phyloP scores from a whole-genome alignment of 495 filamentous ascomycete genomes.

The Aspergillus sparsus region DNA sequence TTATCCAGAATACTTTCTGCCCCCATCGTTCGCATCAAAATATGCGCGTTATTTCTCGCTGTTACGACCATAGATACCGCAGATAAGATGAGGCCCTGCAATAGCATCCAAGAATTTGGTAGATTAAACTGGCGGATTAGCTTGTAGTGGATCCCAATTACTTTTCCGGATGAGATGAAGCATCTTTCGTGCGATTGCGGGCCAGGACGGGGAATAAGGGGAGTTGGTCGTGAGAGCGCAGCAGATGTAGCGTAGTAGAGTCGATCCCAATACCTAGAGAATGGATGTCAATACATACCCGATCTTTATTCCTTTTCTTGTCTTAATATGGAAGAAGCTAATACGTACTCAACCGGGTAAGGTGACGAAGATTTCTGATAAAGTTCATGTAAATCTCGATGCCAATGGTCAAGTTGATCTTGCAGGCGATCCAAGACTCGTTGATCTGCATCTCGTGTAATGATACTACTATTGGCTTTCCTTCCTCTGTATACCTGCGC shows the following conservation, averaged over 20 bases:
- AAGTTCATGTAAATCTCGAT: slow-evolving; percentile 6
- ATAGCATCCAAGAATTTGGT: slow-evolving; percentile 6
- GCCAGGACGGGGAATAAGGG: background rate
- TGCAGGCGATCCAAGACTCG: background rate
- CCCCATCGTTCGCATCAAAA: background rate
- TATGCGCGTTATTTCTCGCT: background rate
- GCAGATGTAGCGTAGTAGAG: slow-evolving; percentile 8
- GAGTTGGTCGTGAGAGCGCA: slow-evolving; percentile 1
- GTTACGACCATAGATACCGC: slow-evolving; percentile 6
- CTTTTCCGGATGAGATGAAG: slow-evolving; percentile 4
- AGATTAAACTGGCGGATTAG: slow-evolving; percentile 6
- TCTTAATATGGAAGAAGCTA: background rate
- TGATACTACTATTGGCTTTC: background rate
- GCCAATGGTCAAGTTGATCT: slow-evolving; percentile 5
- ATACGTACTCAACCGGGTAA: slow-evolving; percentile 5
- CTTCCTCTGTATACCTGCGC: background rate
- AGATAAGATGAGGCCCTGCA: slow-evolving; percentile 6
- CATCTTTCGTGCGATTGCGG: slow-evolving; percentile 4
- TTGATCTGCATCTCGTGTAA: background rate
- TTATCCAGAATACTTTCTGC: slow-evolving; percentile 1
- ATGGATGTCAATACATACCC: background rate
- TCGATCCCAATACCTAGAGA: slow-evolving; percentile 7
- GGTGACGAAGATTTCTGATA: background rate
- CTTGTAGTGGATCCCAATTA: slow-evolving; percentile 7
- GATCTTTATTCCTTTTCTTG: background rate